Conservation (phyloP, 306 rosid species). For the Rosa multiflora region DNA sequence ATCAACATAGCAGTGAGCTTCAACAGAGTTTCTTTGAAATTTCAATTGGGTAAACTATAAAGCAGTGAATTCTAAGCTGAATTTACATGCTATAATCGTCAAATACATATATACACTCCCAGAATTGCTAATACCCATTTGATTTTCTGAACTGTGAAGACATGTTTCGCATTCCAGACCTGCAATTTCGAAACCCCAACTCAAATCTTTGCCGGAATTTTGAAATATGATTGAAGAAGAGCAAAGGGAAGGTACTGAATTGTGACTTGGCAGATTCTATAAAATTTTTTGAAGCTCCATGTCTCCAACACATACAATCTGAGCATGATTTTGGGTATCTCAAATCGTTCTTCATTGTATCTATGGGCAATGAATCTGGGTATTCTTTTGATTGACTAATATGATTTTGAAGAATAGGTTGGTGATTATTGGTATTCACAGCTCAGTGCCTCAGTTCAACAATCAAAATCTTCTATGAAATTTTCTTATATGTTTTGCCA, state of each 20-base stretch:
- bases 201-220: background rate
- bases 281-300: too few relatives aligned
- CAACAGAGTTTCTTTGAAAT: background rate
- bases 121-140: background rate
- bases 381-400: too few relatives aligned
- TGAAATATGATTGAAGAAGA: background rate
- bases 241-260: background rate
- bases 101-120: background rate
- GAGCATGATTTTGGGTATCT: too few relatives aligned
- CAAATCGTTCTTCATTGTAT: too few relatives aligned
- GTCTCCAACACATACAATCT: too few relatives aligned
- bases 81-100: background rate
- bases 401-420: too few relatives aligned
- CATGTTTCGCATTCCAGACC: background rate
- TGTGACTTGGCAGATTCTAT: background rate
- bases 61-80: background rate
- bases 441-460: too few relatives aligned
- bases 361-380: too few relatives aligned
- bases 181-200: background rate
- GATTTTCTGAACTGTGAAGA: background rate
- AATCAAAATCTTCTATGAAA: too few relatives aligned
- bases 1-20: background rate
- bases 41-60: background rate
- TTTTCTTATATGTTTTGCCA: too few relatives aligned
- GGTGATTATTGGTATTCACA: too few relatives aligned